phyloP scores from a whole-genome alignment of 1,139 yeast species.

The Geotrichum macrosporum region DNA sequence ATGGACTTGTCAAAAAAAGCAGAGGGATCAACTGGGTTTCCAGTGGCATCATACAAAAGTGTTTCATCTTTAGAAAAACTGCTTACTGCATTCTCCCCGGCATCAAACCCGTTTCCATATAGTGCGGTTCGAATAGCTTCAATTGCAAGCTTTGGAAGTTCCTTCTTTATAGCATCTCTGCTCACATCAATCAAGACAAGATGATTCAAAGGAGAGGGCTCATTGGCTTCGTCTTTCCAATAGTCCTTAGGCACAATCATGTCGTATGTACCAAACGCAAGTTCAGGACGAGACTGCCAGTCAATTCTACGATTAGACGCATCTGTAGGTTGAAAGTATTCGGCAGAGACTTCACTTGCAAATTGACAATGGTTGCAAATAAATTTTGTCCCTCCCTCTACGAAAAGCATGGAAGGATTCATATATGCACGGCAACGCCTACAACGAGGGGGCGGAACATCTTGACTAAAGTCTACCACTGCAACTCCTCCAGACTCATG shows the following conservation, averaged over 20 bases:
- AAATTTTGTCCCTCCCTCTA: constrained; percentile 59
- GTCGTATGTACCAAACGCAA: constrained; percentile 81
- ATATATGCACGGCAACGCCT: constrained; percentile 85
- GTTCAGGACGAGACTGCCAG: constrained; percentile 63
- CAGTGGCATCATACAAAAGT: constrained; percentile 30
- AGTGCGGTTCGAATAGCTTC: constrained; percentile 67
- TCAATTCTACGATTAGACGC: constrained; percentile 60
- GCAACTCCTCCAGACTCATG: constrained; percentile 49
- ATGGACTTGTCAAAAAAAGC: constrained; percentile 19
- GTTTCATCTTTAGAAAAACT: constrained; percentile 25
- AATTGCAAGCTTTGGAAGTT: constrained; percentile 61
- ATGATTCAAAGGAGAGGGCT: constrained; percentile 56
- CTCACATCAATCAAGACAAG: constrained; percentile 75
- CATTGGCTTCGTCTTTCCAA: constrained; percentile 48
- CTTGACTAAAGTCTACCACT: constrained; percentile 54
- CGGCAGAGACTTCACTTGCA: constrained; percentile 64
- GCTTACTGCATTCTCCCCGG: constrained; percentile 25
- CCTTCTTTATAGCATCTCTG: constrained; percentile 57
- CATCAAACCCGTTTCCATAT: constrained; percentile 34
- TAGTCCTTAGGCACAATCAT: constrained; percentile 71
- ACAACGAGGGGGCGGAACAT: constrained; percentile 77
- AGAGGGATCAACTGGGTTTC: constrained; percentile 24
- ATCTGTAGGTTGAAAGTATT: constrained; percentile 62
- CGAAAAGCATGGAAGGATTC: constrained; percentile 74
- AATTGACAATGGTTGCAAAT: constrained; percentile 86